These are phyloP conservation scores for Ceratobasidium sp. DNA, from an alignment of 1,284 basidiomycete species.

Conservation along the genomic window DNA sequence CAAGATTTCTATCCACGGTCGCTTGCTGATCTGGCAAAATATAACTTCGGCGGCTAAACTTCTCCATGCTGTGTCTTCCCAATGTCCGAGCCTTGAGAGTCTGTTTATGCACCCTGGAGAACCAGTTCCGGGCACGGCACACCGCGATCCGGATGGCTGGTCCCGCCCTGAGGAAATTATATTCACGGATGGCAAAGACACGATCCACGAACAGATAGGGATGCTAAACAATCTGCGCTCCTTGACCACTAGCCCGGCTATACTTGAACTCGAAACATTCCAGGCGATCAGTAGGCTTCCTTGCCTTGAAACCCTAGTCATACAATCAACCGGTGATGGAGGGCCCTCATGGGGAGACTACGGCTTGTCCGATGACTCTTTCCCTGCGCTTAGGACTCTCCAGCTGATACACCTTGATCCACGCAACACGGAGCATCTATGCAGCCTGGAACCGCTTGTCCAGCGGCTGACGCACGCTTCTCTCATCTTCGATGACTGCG, in stretches of 20 bases:
- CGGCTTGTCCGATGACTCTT: not conserved
- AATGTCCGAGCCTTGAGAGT: not conserved
- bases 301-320: not conserved
- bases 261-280: not conserved
- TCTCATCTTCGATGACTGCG: not conserved
- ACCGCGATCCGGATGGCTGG: not conserved
- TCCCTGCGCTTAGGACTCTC: not conserved
- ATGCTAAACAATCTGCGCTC: not conserved
- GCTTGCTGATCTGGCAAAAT: not conserved
- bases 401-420: not conserved
- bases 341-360: not conserved
- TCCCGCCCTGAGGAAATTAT: not conserved
- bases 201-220: not conserved
- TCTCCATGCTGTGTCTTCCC: not conserved
- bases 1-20: not conserved
- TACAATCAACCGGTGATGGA: not conserved
- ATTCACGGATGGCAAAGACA: not conserved
- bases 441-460: not conserved
- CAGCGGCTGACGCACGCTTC: not conserved
- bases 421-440: not conserved
- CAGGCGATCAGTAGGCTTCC: not conserved
- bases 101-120: not conserved
- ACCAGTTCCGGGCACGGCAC: not conserved
- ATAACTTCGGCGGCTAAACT: not conserved
- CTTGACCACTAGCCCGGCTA: not conserved